Percentiles rank a stretch among this genome's conserved stretches.
Conservation (phyloP, 1,284 basidiomycete genomes). For the Ustilago vetiveriae region DNA sequence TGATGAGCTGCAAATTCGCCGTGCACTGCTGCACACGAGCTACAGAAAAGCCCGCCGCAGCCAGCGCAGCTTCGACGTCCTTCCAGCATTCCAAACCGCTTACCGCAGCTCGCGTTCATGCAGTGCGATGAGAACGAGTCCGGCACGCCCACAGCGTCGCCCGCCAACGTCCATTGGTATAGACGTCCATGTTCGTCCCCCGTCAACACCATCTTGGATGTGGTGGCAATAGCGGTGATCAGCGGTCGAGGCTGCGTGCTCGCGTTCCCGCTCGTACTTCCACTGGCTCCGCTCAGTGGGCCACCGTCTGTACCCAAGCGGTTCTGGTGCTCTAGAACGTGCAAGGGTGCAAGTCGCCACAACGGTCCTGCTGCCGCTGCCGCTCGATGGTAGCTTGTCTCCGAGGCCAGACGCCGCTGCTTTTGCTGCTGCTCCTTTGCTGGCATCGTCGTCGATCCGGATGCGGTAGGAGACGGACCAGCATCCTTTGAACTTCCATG, state of each 20-base stretch:
- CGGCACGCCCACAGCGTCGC: slow-evolving; percentile 53
- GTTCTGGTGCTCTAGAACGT: slow-evolving; percentile 53
- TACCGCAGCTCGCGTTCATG: slow-evolving; percentile 43
- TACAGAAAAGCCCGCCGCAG: slow-evolving; percentile 59
- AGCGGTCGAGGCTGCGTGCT: slow-evolving; percentile 11
- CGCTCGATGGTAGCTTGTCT: slow-evolving; percentile 3
- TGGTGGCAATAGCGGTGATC: slow-evolving; percentile 36
- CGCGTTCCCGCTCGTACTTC: background rate
- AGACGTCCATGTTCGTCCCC: slow-evolving; percentile 60
- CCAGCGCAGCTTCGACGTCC: slow-evolving; percentile 41
- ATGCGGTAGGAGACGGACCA: slow-evolving; percentile 1
- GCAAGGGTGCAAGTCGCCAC: slow-evolving; percentile 48
- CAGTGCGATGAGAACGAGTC: slow-evolving; percentile 43
- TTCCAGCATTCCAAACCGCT: slow-evolving; percentile 58
- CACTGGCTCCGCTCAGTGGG: background rate
- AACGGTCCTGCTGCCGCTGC: background rate
- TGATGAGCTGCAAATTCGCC: slow-evolving; percentile 17
- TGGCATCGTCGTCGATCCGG: slow-evolving; percentile 3
- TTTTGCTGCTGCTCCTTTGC: slow-evolving; percentile 2
- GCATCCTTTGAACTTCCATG: slow-evolving; percentile 13
- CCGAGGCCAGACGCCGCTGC: slow-evolving; percentile 18
- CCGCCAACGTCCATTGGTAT: slow-evolving; percentile 60
- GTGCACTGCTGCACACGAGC: slow-evolving; percentile 37
- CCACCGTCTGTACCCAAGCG: slow-evolving; percentile 15
- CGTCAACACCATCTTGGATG: slow-evolving; percentile 43